Base-by-base conservation (phyloP, 495 filamentous ascomycete genomes). In the Penicillium paradoxum region DNA sequence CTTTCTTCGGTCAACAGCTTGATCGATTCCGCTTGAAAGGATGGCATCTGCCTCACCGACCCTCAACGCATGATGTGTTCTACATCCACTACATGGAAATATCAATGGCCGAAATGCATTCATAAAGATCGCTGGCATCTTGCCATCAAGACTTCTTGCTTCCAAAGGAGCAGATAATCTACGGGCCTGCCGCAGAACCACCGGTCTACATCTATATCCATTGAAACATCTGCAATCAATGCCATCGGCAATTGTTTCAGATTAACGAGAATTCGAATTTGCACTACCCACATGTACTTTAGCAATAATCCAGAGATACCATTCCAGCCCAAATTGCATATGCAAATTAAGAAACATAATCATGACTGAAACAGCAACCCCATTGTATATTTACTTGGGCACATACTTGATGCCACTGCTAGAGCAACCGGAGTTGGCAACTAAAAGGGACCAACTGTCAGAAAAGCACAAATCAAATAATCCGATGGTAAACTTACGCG, bases 361-460 rank as follows among this genome's bases (percentile, higher is more conserved):
- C n/a, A 29, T 29, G 13, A 24, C 8, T 22, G 25, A 30, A 15
- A 27, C n/a, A 18, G 3, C 18, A 45, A 45, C 10, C 7, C n/a
- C 11, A 1, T 33, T 6, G 9, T 21, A 11, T 11, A 32, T 40
- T 45, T 53, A 55, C 51, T 87, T 87, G 34, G 82, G 78, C n/a
- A 77, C 62, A 57, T 86, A 87, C 64, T 79, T 80, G 45, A 87
- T 79, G 4, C 81, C 81, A 9, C 59, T 66, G 15, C 59, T 57
- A 17, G 83, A 70, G 67, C 84, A 87, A 49, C 59, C 77, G 9
- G 80, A 79, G n/a, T 69, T 73, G 4, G 69, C 60, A 27, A 83
- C 82, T 66, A 73, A 66, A 51, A 2, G 27, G 21, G 29, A 2
- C 27, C 38, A 40, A 22, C 32, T 6, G 45, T 47, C 34, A 46